A percentile compares a stretch with the other conserved stretches of the same genome.
Conservation (phyloP, 345 rosid species). For the Arabis alpina region DNA sequence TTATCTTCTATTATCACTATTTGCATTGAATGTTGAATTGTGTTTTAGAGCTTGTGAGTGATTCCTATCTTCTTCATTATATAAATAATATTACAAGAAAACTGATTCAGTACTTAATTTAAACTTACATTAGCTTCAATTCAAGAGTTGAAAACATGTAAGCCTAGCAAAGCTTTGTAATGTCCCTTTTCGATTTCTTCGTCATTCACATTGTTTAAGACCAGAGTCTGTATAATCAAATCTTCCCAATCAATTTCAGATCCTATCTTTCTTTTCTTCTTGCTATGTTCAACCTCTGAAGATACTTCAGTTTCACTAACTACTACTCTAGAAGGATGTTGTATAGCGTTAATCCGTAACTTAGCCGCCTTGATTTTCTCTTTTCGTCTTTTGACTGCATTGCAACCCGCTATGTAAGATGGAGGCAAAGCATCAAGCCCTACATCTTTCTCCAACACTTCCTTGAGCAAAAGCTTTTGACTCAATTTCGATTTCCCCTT, state of each 20-base stretch:
- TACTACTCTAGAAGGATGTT: conserved; percentile 46
- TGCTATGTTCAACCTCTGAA: conserved; percentile 42
- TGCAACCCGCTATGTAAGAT: conserved; percentile 61
- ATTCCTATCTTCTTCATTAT: not conserved
- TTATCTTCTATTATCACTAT: conserved; percentile 15
- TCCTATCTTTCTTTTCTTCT: conserved; percentile 50
- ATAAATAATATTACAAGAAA: not conserved
- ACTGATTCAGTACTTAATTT: not conserved
- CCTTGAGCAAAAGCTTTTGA: conserved; percentile 66
- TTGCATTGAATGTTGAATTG: conserved; percentile 20
- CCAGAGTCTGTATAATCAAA: conserved; percentile 77
- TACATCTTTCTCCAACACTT: conserved; percentile 71
- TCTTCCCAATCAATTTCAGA: conserved; percentile 81
- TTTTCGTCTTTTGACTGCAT: conserved; percentile 55
- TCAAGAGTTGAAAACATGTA: conserved; percentile 64
- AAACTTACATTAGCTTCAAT: not conserved
- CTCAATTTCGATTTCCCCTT: conserved; percentile 71
- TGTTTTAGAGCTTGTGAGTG: conserved; percentile 3
- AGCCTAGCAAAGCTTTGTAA: conserved; percentile 65
- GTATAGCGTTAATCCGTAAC: conserved; percentile 54
- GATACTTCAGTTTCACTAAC: conserved; percentile 19
- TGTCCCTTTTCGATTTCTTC: conserved; percentile 84
- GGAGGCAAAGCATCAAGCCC: conserved; percentile 70
- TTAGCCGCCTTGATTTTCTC: conserved; percentile 72
- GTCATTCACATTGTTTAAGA: conserved; percentile 69